Conservation (phyloP, 2,329 filamentous ascomycete genomes). For the Thielaviopsis populi region DNA sequence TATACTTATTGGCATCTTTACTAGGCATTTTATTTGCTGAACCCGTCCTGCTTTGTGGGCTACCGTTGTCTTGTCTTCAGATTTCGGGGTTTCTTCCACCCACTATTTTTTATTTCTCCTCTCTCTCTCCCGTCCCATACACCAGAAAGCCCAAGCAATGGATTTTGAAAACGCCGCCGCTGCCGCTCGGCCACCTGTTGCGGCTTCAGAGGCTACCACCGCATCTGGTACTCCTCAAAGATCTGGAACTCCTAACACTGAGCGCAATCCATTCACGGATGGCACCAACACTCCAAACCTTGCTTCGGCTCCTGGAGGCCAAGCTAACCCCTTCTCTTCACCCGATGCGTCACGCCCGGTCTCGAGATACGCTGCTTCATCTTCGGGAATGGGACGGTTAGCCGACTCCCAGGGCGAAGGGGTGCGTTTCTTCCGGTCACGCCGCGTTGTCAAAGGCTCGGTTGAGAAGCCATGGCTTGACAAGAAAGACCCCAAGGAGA, state of each 20-base stretch:
- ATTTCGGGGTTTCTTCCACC: background rate
- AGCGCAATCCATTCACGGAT: slow-evolving; percentile 30
- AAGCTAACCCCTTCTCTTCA: slow-evolving; percentile 33
- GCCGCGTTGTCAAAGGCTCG: slow-evolving; percentile 55
- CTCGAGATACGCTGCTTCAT: slow-evolving; percentile 34
- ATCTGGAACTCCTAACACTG: slow-evolving; percentile 30
- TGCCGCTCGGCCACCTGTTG: slow-evolving; percentile 16
- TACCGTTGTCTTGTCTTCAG: background rate
- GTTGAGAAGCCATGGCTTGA: slow-evolving; percentile 63
- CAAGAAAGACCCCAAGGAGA: slow-evolving; percentile 63
- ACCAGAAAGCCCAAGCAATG: slow-evolving; percentile 14
- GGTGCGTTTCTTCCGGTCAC: slow-evolving; percentile 55
- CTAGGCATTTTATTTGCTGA: no score
- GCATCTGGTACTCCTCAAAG: slow-evolving; percentile 26
- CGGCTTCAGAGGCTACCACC: background rate
- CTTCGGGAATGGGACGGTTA: slow-evolving; percentile 24
- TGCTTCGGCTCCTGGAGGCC: slow-evolving; percentile 15
- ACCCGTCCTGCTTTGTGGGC: background rate
- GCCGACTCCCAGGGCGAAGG: slow-evolving; percentile 23
- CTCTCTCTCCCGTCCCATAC: background rate
- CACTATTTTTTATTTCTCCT: background rate
- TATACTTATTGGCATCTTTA: no score
- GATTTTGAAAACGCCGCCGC: slow-evolving; percentile 18
- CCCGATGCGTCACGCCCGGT: slow-evolving; percentile 31
- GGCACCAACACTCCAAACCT: slow-evolving; percentile 25